These are phyloP conservation scores for Russula earlei DNA, from an alignment of 768 basidiomycete genomes.

Conservation along the genomic window DNA sequence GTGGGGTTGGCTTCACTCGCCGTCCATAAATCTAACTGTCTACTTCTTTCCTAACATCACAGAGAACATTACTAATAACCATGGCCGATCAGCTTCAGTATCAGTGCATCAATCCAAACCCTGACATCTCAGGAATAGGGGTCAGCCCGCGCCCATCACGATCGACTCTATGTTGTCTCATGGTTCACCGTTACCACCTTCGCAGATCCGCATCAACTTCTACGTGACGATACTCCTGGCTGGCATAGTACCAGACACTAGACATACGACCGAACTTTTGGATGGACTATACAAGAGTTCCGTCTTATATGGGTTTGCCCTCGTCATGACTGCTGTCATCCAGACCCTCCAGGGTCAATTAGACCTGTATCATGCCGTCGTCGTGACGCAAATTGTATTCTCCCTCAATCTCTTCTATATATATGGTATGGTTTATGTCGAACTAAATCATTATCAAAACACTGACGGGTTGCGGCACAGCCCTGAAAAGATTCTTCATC, in stretches of 20 bases:
- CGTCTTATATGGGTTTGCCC: background rate
- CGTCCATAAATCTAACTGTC: too few species aligned
- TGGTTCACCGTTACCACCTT: background rate
- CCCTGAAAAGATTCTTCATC: too few species aligned
- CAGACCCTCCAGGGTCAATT: background rate
- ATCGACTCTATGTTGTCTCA: background rate
- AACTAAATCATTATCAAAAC: background rate
- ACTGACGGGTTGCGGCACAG: too few species aligned
- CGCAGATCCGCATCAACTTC: slow-evolving; percentile 8
- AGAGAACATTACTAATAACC: background rate
- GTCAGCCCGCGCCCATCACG: background rate
- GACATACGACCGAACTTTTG: background rate
- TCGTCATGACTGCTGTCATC: slow-evolving; percentile 3
- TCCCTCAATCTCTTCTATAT: background rate
- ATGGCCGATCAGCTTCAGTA: background rate
- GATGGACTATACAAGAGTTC: slow-evolving; percentile 3
- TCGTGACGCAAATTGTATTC: slow-evolving; percentile 8
- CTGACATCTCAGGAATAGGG: slow-evolving; percentile 10
- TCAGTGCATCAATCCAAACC: background rate
- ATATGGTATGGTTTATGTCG: background rate
- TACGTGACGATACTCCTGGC: slow-evolving; percentile 2
- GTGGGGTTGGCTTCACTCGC: too few species aligned
- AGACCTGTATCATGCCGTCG: slow-evolving; percentile 10
- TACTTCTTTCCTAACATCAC: too few species aligned
- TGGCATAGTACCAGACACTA: background rate